Evolutionary conservation across 352 stramenopile species (phyloP).

Genomic region (Globisporangium megalacanthum): DNA sequence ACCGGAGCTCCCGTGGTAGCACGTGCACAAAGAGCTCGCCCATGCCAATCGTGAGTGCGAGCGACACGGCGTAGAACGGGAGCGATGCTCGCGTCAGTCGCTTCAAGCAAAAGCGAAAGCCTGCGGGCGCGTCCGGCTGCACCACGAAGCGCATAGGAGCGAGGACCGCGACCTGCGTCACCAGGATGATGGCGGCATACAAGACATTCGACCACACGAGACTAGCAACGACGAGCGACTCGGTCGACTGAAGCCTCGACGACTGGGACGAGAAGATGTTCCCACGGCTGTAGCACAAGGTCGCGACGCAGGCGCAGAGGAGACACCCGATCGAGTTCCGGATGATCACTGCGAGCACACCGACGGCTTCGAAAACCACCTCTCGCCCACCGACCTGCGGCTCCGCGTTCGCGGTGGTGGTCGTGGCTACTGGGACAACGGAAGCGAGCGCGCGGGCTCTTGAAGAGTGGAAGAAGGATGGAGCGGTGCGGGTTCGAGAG

Average conservation of each 20-base stretch:
- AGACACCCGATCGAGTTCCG: conserved; percentile 18
- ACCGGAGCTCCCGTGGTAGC: not conserved
- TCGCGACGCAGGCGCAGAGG: conserved; percentile 17
- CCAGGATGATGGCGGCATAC: conserved; percentile 2
- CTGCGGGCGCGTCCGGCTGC: not conserved
- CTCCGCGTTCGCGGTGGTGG: not conserved
- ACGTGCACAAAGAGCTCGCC: not conserved
- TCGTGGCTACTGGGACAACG: not conserved
- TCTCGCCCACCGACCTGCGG: not conserved
- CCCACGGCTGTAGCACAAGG: conserved; percentile 20
- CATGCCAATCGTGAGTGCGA: not conserved
- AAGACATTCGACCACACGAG: conserved; percentile 20
- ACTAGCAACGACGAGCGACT: conserved; percentile 15
- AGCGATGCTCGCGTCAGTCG: not conserved
- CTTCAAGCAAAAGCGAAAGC: conserved; percentile 1
- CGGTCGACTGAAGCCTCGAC: conserved; percentile 21
- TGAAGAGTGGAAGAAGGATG: not conserved
- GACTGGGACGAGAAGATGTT: conserved; percentile 21
- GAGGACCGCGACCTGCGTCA: conserved; percentile 2
- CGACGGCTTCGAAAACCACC: not conserved
- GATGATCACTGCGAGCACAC: not conserved
- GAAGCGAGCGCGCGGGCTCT: not conserved
- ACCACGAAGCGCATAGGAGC: not conserved
- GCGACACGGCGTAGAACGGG: not conserved
- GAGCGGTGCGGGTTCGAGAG: no score